Conservation (phyloP, 768 basidiomycete species). For the Suillus discolor region DNA sequence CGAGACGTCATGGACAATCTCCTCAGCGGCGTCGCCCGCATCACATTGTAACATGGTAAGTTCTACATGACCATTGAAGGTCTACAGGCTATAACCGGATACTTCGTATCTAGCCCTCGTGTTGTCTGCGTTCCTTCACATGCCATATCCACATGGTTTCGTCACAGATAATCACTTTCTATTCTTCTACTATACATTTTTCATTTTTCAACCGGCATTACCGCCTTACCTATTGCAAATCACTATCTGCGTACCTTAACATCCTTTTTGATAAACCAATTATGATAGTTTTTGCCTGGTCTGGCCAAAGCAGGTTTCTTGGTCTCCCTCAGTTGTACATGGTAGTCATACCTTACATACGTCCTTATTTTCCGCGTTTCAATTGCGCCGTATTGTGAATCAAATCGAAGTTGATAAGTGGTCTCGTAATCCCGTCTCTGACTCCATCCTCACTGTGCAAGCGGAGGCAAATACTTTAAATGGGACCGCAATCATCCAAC, state of each 20-base stretch:
- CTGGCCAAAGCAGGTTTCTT: neutral
- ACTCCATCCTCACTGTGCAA: neutral
- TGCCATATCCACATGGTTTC: conserved; percentile 1
- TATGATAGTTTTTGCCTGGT: neutral
- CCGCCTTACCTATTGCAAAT: neutral
- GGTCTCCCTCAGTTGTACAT: neutral
- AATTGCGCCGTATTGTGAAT: neutral
- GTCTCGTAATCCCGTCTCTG: neutral
- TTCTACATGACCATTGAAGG: neutral
- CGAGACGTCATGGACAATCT: conserved; percentile 41
- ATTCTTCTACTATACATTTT: neutral
- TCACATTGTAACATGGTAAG: conserved; percentile 20
- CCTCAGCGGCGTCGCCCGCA: conserved; percentile 17
- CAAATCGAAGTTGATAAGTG: neutral
- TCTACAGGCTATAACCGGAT: conserved; percentile 2
- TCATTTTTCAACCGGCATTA: neutral
- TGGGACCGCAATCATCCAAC: conserved; percentile 3
- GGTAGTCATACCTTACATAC: conserved; percentile 6
- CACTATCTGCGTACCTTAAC: conserved; percentile 8
- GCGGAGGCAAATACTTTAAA: conserved; percentile 3
- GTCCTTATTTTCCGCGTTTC: conserved; percentile 4
- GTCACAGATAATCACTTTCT: conserved; percentile 4
- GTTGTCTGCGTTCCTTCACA: conserved; percentile 6
- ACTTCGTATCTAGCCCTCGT: conserved; percentile 6
- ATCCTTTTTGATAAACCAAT: neutral